Conservation (phyloP, 805 yeast genomes). For the Tetrapisispora nanseiensis region DNA sequence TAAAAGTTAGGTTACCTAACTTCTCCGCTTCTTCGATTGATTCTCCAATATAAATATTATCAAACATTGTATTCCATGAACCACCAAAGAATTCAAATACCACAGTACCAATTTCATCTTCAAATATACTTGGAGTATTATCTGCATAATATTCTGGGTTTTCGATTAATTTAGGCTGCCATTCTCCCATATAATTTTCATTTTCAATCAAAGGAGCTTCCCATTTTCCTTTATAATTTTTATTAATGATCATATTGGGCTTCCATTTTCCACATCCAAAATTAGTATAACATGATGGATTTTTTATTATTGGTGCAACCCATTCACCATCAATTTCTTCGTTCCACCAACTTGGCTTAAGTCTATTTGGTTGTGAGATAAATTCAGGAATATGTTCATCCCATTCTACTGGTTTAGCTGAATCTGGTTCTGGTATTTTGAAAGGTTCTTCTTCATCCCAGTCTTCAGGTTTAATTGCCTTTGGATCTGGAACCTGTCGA, state of each 20-base stretch:
- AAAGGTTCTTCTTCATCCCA: constrained; percentile 70
- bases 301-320: constrained; percentile 58
- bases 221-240: constrained; percentile 74
- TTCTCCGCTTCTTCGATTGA: constrained; percentile 70
- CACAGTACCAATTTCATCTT: constrained; percentile 64
- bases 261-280: constrained; percentile 80
- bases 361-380: constrained; percentile 58
- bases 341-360: constrained; percentile 76
- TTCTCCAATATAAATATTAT: constrained; percentile 80
- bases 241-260: constrained; percentile 57
- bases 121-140: constrained; percentile 45
- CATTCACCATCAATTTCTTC: constrained; percentile 86
- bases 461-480: constrained; percentile 65
- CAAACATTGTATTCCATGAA: constrained; percentile 63
- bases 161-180: constrained; percentile 55
- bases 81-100: constrained; percentile 79
- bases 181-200: constrained; percentile 71
- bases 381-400: constrained; percentile 49
- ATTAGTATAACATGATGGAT: constrained; percentile 56
- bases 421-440: constrained; percentile 54
- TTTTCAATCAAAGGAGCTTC: constrained; percentile 53
- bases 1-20: constrained; percentile 65
- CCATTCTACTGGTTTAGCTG: constrained; percentile 71
- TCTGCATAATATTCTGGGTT: constrained; percentile 67
- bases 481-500: constrained; percentile 57